Evolutionary conservation across 192 early-diverging fungal genomes (phyloP).

Genomic region (Backusella westeae): DNA sequence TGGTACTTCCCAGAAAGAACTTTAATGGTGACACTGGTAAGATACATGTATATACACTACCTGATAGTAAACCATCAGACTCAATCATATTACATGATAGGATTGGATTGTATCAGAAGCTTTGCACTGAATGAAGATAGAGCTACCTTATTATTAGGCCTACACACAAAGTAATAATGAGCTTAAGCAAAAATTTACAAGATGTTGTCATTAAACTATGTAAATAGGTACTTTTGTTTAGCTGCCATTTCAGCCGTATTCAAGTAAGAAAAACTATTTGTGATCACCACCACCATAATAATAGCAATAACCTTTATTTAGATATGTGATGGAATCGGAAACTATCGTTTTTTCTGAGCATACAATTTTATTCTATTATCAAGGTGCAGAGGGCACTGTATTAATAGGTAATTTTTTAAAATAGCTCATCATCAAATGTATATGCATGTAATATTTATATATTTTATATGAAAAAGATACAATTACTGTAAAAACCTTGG

Average conservation of each 20-base stretch:
- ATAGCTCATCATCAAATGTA: not conserved
- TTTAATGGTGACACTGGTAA: constrained; percentile 55
- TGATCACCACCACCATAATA: not conserved
- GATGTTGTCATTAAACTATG: constrained; percentile 6
- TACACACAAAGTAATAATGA: not conserved
- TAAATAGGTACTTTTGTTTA: constrained; percentile 51
- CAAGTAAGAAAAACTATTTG: constrained; percentile 29
- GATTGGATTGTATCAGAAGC: not conserved
- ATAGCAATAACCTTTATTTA: not conserved
- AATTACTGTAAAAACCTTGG: constrained; percentile 59
- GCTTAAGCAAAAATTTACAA: not conserved
- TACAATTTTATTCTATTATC: constrained; percentile 19
- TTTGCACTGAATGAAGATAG: constrained; percentile 7
- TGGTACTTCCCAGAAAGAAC: constrained; percentile 50
- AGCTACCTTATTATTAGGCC: not conserved
- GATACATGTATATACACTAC: not conserved
- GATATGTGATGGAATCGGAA: not conserved
- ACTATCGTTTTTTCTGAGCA: not conserved
- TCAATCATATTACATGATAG: not conserved
- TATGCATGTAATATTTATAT: not conserved
- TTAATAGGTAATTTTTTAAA: not conserved
- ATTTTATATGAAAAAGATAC: constrained; percentile 39
- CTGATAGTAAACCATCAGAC: not conserved
- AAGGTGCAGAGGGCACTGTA: constrained; percentile 45
- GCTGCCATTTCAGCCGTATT: constrained; percentile 52